A percentile compares a stretch with the other conserved stretches of the same genome.
These are phyloP conservation scores for Yarrowia sp. DNA, from an alignment of 805 yeast species.

Conservation along the genomic window DNA sequence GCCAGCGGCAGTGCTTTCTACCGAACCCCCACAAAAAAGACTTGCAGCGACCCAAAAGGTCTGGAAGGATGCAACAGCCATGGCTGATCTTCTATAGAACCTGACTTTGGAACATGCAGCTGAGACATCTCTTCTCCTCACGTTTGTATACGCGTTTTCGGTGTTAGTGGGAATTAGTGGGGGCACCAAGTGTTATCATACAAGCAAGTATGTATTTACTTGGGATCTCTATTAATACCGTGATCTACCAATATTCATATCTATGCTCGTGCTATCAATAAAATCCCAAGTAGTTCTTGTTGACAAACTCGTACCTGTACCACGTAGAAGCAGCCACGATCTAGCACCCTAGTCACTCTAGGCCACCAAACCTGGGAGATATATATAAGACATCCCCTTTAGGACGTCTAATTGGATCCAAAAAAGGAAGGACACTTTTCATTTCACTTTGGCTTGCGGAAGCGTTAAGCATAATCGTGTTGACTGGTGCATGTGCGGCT, in stretches of 20 bases:
- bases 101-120: not conserved
- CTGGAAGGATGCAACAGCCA: no score
- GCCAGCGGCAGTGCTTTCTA: not conserved
- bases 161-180: no score
- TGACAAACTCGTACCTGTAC: no score
- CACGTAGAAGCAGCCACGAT: no score
- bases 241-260: no score
- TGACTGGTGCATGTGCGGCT: not conserved
- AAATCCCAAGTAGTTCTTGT: no score
- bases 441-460: not conserved
- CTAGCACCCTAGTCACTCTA: no score
- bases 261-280: no score
- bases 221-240: no score
- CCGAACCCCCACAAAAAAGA: not conserved
- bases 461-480: constrained; percentile 9
- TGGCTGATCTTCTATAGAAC: not conserved
- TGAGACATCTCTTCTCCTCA: not conserved
- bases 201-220: no score
- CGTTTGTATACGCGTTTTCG: not conserved
- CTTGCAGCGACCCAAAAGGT: no score
- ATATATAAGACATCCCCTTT: not conserved
- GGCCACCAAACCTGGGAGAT: not conserved
- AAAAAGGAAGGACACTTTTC: not conserved
- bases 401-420: not conserved
- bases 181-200: no score